Conservation (phyloP, 225 moss, liverwort and hornwort species). For the Pleurozium schreberi region DNA sequence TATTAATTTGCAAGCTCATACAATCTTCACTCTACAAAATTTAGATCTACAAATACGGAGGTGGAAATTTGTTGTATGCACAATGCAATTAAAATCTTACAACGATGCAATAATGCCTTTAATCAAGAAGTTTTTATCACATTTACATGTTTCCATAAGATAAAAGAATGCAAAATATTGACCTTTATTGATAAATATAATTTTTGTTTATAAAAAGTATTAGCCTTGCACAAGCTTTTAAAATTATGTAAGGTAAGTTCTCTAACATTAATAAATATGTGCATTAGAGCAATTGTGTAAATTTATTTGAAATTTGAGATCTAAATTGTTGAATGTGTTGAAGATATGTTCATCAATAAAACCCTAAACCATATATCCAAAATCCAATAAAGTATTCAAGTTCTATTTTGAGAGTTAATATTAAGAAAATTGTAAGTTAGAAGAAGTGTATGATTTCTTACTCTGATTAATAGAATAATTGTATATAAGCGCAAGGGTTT, state of each 20-base stretch:
- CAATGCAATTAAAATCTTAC: no score
- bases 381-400: not conserved
- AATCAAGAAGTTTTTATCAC: no score
- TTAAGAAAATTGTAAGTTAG: not conserved
- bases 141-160: not conserved
- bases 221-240: slow-evolving; percentile 19
- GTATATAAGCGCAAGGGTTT: not conserved
- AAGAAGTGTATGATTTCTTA: not conserved
- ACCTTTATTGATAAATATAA: not conserved
- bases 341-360: not conserved
- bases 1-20: not conserved
- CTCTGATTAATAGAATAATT: not conserved
- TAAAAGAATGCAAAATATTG: no score
- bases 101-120: not conserved
- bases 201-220: not conserved
- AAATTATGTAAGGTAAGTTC: slow-evolving; percentile 1
- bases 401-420: not conserved
- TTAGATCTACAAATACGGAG: not conserved
- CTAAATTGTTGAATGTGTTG: not conserved
- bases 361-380: not conserved
- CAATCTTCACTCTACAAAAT: not conserved
- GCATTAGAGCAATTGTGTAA: not conserved
- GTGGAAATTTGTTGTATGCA: not conserved
- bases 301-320: not conserved
- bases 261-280: not conserved